phyloP scores from a whole-genome alignment of 352 stramenopile genomes.

The Pythium guiyangense region DNA sequence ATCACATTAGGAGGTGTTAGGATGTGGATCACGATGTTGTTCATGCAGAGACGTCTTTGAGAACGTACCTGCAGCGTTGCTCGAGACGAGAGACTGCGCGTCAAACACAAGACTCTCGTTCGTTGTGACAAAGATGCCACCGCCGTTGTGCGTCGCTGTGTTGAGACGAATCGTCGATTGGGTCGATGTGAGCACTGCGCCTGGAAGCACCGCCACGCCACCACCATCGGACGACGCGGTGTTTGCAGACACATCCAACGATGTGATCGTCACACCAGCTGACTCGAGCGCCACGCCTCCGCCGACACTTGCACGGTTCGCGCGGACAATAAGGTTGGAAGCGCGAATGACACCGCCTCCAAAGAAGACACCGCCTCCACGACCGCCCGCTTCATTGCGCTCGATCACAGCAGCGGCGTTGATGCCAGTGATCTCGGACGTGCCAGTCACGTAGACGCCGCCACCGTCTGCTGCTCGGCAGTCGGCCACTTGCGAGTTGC shows the following conservation, averaged over 20 bases:
- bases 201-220: conserved; percentile 34
- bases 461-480: conserved; percentile 22
- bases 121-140: conserved; percentile 32
- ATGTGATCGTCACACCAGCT: conserved; percentile 12
- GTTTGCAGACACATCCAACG: conserved; percentile 23
- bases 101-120: conserved; percentile 35
- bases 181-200: conserved; percentile 13
- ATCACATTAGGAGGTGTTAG: background rate
- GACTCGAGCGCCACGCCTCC: conserved; percentile 25
- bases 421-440: conserved; percentile 15
- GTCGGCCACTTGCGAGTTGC: conserved; percentile 8
- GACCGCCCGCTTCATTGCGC: conserved; percentile 18
- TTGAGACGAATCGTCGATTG: conserved; percentile 22
- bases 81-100: conserved; percentile 17
- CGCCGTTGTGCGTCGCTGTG: conserved; percentile 25
- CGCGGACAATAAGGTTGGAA: background rate
- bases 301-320: conserved; percentile 28
- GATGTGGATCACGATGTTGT: too few relatives aligned
- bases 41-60: background rate
- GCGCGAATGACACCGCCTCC: conserved; percentile 9
- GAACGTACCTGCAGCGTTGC: conserved; percentile 29
- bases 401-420: conserved; percentile 11
- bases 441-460: conserved; percentile 23
- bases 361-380: conserved; percentile 28
- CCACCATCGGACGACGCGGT: conserved; percentile 28